Evolutionary conservation across 129 eudicot species (phyloP).

Genomic region (Dittrichia graveolens): DNA sequence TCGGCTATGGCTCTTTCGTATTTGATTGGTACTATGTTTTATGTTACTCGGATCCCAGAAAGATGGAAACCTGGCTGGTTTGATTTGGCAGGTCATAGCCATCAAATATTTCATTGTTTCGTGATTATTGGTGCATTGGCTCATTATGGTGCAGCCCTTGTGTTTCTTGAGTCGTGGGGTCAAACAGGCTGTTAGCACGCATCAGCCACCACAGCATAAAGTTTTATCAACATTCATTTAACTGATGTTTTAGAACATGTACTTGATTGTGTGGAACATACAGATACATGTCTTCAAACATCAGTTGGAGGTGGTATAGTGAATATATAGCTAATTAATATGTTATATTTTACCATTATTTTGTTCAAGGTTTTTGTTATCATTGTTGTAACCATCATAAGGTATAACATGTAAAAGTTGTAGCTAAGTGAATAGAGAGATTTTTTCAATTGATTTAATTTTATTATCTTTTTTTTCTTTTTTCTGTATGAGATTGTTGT

Average conservation of each 20-base stretch:
- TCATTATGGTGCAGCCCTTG: constrained; percentile 80
- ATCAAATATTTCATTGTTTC: constrained; percentile 82
- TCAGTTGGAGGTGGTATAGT: not conserved
- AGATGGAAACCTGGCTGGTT: constrained; percentile 95
- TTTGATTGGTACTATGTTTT: constrained; percentile 74
- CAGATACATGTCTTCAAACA: constrained; percentile 23
- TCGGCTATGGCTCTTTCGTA: constrained; percentile 74
- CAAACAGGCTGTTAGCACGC: constrained; percentile 39
- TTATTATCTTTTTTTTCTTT: not conserved
- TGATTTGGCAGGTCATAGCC: constrained; percentile 91
- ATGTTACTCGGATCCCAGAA: constrained; percentile 79
- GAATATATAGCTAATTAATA: constrained; percentile 1
- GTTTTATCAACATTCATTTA: not conserved
- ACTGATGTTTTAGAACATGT: constrained; percentile 26
- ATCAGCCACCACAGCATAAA: not conserved
- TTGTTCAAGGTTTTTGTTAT: constrained; percentile 7
- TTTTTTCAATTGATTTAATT: constrained; percentile 9
- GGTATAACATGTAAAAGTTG: constrained; percentile 16
- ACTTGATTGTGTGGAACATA: not conserved
- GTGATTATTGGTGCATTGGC: constrained; percentile 93
- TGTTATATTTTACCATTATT: constrained; percentile 11
- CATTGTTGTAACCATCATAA: constrained; percentile 26
- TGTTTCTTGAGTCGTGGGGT: constrained; percentile 56
- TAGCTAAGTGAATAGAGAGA: constrained; percentile 5
- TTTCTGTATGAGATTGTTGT: too few relatives aligned